Base-by-base conservation (phyloP, 306 rosid species). In the Alnus glutinosa region DNA sequence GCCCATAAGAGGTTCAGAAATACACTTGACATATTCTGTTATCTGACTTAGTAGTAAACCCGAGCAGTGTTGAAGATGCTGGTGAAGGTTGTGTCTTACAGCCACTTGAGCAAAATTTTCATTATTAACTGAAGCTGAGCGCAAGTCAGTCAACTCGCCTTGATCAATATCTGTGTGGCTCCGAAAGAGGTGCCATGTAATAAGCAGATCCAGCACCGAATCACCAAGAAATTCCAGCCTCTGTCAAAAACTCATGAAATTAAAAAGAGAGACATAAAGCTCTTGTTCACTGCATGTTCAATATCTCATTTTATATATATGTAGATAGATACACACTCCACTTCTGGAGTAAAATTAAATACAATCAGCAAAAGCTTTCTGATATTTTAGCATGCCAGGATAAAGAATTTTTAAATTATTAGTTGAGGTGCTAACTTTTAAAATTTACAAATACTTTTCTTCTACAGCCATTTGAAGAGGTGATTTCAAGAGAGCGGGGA, bases 191-290 rank as follows among this genome's bases (percentile, higher is more conserved):
- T 95, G 81, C 92, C 91, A 64, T 66, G 99, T 93, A 80, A 93
- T 90, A 76, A 95, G 99, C 71, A 95, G 77, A 89, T 93, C 99
- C 87, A 95, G 84, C 46, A 93, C 98, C 4, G 97, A 84, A 76
- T 93, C 99, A 1, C 99, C 99, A 15, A 95, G 97, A 90, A 90
- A 95, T 80, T 95, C 98, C 52, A 95, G 96, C 85, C 98, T 87
- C 99, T 95, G 92, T 83, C 37, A 75, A 78, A 82, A 83, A 55
- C 76, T 77, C 77, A 86, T 74, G 19, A 79, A 67, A 81, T 83
- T 57, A 54, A 78, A 54, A 15, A 57, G 32, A 57, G 2, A 77
- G 19, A 66, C 11, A 73, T 55, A 76, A 81, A 78, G 82, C 76
- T 55, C 71, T 34, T 75, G 34, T 13, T 75, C 79, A 54, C 69